These are phyloP conservation scores for Cornus kousa DNA, from an alignment of 148 eudicot species.

Conservation along the genomic window DNA sequence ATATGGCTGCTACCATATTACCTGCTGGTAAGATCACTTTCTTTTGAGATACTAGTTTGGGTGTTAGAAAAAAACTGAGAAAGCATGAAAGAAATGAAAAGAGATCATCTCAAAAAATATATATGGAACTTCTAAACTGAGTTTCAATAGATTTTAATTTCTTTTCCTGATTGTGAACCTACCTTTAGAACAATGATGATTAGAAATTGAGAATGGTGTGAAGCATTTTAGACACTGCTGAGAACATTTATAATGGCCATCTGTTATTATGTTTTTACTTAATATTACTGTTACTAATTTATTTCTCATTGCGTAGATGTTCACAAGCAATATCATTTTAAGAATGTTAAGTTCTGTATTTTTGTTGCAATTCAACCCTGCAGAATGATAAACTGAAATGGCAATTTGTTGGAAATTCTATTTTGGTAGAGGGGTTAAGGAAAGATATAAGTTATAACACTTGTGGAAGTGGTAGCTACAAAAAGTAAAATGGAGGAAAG, in stretches of 20 bases:
- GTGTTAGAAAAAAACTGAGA: neutral
- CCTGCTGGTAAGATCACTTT: constrained; percentile 58
- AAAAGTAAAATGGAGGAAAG: neutral
- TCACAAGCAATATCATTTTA: neutral
- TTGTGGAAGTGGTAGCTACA: neutral
- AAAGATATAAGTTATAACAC: no score
- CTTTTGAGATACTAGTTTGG: neutral
- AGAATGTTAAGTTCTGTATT: no score
- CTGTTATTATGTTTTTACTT: neutral
- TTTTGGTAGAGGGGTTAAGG: neutral
- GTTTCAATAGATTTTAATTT: neutral
- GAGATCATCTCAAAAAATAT: neutral
- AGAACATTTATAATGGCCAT: no score
- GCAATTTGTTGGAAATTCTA: neutral
- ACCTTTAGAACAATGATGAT: neutral
- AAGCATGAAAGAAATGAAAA: neutral
- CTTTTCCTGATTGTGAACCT: neutral
- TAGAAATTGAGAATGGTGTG: no score
- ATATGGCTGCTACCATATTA: constrained; percentile 75
- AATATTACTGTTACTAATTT: neutral
- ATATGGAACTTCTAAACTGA: neutral
- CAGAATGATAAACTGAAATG: neutral
- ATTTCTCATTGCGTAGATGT: neutral
- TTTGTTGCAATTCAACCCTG: neutral
- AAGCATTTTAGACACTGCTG: no score